phyloP scores from a whole-genome alignment of 2,329 filamentous ascomycete genomes.

The Aspergillus ochraceus region DNA sequence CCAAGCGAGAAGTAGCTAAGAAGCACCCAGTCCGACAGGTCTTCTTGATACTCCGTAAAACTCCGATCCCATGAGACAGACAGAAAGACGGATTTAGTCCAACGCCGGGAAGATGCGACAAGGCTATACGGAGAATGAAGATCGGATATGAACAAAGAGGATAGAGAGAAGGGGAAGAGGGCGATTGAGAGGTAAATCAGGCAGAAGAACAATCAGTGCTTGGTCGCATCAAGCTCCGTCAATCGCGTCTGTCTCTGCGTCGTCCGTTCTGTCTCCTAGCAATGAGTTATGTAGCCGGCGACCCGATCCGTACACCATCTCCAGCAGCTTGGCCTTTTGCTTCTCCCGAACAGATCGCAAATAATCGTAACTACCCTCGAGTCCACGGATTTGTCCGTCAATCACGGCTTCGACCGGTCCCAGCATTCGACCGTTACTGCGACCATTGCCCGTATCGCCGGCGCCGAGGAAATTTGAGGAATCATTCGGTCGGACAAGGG shows the following conservation, averaged over 20 bases:
- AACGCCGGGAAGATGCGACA: not conserved
- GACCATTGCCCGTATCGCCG: constrained; percentile 25
- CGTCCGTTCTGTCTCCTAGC: constrained; percentile 23
- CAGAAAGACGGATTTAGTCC: not conserved
- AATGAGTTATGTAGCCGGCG: constrained; percentile 29
- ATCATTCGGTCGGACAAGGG: constrained; percentile 71
- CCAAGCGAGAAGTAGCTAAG: not conserved
- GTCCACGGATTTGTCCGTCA: constrained; percentile 79
- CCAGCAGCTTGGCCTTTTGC: constrained; percentile 81
- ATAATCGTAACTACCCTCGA: constrained; percentile 77
- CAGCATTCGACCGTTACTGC: constrained; percentile 57
- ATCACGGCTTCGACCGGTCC: constrained; percentile 55
- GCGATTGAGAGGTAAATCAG: not conserved
- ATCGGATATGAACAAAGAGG: not conserved
- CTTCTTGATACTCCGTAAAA: not conserved
- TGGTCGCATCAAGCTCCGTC: constrained; percentile 14
- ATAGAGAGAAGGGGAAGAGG: not conserved
- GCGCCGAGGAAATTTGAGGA: constrained; percentile 41
- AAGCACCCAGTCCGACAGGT: not conserved
- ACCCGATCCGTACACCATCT: constrained; percentile 68
- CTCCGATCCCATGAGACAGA: constrained; percentile 1
- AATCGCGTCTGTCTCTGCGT: constrained; percentile 14
- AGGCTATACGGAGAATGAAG: not conserved
- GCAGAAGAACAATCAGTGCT: not conserved
- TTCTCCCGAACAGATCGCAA: constrained; percentile 71